These are phyloP conservation scores for Saccharomycopsis phalli DNA, from an alignment of 1,139 yeast species.

Conservation along the genomic window DNA sequence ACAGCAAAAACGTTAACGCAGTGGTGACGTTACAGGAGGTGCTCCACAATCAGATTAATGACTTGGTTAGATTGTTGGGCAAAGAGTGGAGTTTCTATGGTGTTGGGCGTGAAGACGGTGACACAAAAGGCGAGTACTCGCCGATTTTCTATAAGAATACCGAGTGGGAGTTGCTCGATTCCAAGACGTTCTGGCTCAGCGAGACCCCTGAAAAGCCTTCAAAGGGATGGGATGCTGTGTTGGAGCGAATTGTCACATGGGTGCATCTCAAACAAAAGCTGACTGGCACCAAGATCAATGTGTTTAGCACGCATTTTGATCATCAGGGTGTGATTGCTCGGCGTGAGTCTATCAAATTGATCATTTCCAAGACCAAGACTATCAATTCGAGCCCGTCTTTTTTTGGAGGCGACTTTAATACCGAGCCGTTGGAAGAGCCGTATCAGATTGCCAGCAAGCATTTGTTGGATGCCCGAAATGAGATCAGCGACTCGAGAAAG, in stretches of 20 bases:
- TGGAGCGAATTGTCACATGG: conserved; percentile 38
- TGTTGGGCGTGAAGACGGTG: conserved; percentile 41
- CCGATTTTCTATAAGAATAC: conserved; percentile 34
- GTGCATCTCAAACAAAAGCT: conserved; percentile 28
- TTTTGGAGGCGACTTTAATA: conserved; percentile 42
- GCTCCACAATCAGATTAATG: conserved; percentile 41
- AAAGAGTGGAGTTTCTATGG: conserved; percentile 37
- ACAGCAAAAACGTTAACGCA: conserved; percentile 29
- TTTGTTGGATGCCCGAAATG: conserved; percentile 29
- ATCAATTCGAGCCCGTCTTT: conserved; percentile 36
- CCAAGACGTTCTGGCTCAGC: conserved; percentile 36
- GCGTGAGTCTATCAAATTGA: conserved; percentile 38
- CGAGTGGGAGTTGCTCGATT: conserved; percentile 33
- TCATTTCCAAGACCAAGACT: conserved; percentile 34
- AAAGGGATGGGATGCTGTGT: conserved; percentile 50
- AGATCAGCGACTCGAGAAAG: conserved; percentile 20
- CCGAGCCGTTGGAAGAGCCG: conserved; percentile 44
- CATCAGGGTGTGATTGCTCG: conserved; percentile 44
- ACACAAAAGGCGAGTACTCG: conserved; percentile 36
- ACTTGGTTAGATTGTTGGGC: conserved; percentile 30
- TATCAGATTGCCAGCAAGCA: conserved; percentile 33
- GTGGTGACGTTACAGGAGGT: conserved; percentile 50
- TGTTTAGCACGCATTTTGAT: conserved; percentile 53
- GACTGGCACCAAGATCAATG: conserved; percentile 30
- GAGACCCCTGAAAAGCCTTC: conserved; percentile 41